phyloP scores from a whole-genome alignment of 768 basidiomycete genomes.

The Serpula lacrymans region DNA sequence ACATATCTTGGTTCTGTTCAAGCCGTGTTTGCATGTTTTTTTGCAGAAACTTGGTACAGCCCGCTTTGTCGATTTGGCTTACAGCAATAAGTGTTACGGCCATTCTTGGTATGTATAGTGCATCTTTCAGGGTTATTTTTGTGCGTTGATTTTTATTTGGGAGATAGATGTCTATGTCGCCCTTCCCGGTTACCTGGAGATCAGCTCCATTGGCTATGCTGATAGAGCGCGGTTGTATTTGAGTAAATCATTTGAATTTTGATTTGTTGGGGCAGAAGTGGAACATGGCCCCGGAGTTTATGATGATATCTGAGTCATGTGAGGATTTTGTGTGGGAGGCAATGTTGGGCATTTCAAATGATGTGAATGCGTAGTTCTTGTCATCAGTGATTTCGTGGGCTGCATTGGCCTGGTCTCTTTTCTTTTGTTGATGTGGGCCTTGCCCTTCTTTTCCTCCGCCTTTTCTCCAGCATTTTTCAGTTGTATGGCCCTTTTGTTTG shows the following conservation, averaged over 20 bases:
- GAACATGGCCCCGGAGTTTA: neutral
- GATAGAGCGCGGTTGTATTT: neutral
- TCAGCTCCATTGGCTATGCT: neutral
- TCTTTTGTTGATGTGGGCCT: constrained; percentile 1
- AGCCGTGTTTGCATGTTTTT: neutral
- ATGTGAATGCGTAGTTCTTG: constrained; percentile 1
- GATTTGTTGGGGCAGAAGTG: constrained; percentile 1
- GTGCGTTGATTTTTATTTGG: neutral
- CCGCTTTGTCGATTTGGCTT: neutral
- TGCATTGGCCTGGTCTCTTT: neutral
- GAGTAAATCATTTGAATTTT: neutral
- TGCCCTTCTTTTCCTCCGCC: constrained; percentile 4
- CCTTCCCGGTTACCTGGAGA: neutral
- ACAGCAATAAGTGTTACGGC: neutral
- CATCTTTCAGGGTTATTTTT: neutral
- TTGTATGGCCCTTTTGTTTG: neutral
- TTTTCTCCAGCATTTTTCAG: neutral
- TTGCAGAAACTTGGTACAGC: neutral
- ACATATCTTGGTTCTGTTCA: neutral
- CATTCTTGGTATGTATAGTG: neutral
- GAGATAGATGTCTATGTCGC: neutral
- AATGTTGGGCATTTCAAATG: neutral
- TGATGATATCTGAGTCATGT: neutral
- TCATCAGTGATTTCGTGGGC: neutral
- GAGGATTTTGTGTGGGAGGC: neutral